Conservation (phyloP, 2,329 filamentous ascomycete genomes). For the Aspergillus fumigatus region DNA sequence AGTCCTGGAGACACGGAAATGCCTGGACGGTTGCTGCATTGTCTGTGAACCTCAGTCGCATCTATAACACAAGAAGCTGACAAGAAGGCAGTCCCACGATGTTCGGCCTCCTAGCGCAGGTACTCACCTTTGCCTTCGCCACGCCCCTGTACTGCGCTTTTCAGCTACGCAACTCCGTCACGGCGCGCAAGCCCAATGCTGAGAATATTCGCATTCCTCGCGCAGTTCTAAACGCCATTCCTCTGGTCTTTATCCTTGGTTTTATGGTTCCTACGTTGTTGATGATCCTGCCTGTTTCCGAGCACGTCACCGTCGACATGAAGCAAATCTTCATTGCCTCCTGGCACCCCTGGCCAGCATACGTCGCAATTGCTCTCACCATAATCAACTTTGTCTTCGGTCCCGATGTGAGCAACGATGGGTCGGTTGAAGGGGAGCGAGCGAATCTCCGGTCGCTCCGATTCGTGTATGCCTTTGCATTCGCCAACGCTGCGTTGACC, state of each 20-base stretch:
- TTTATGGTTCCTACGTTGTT: conserved; percentile 43
- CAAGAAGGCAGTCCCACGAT: conserved; percentile 25
- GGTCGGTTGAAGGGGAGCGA: conserved; percentile 15
- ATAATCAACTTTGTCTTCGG: conserved; percentile 23
- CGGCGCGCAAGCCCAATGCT: conserved; percentile 31
- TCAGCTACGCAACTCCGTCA: conserved; percentile 42
- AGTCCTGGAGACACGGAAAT: conserved; percentile 44
- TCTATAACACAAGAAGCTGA: conserved; percentile 5
- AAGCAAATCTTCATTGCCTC: conserved; percentile 47
- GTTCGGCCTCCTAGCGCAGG: conserved; percentile 41
- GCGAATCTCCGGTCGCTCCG: conserved; percentile 31
- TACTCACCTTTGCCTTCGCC: conserved; percentile 42
- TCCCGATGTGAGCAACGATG: conserved; percentile 20
- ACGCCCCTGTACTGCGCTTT: conserved; percentile 41
- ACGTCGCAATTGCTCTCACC: conserved; percentile 39
- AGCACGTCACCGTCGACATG: conserved; percentile 32
- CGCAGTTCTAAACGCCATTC: conserved; percentile 33
- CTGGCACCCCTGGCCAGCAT: conserved; percentile 51
- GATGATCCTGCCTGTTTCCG: conserved; percentile 42
- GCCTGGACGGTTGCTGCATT: conserved; percentile 37
- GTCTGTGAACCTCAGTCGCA: conserved; percentile 28
- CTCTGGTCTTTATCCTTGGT: conserved; percentile 39
- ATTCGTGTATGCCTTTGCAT: conserved; percentile 40
- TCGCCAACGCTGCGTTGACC: conserved; percentile 35
- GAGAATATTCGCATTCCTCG: conserved; percentile 31